These are phyloP conservation scores for Pichia pseudocactophila DNA, from an alignment of 805 yeast genomes.

Conservation along the genomic window DNA sequence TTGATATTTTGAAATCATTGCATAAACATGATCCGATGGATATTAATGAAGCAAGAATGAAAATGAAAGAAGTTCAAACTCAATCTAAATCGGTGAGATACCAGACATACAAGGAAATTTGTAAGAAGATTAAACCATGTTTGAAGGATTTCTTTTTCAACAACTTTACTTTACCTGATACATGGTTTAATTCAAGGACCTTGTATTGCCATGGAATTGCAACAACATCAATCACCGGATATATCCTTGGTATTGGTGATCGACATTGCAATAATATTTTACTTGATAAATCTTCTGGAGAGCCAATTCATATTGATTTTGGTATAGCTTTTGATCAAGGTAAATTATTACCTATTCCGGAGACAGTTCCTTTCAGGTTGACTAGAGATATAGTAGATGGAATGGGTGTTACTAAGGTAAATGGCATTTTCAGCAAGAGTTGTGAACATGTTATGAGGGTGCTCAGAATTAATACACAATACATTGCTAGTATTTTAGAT, in stretches of 20 bases:
- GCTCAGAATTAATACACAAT: slow-evolving; percentile 53
- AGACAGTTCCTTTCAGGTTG: slow-evolving; percentile 85
- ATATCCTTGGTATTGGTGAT: slow-evolving; percentile 88
- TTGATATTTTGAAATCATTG: slow-evolving; percentile 55
- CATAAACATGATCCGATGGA: slow-evolving; percentile 48
- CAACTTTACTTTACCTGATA: slow-evolving; percentile 54
- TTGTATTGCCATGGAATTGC: slow-evolving; percentile 74
- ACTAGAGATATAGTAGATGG: slow-evolving; percentile 91
- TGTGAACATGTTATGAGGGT: slow-evolving; percentile 69
- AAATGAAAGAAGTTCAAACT: slow-evolving; percentile 52
- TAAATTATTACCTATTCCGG: slow-evolving; percentile 73
- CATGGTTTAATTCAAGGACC: slow-evolving; percentile 63
- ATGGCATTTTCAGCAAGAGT: slow-evolving; percentile 65
- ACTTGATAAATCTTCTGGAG: slow-evolving; percentile 75
- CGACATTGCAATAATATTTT: slow-evolving; percentile 87
- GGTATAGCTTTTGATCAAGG: slow-evolving; percentile 98
- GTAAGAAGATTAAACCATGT: slow-evolving; percentile 50
- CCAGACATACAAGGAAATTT: slow-evolving; percentile 38
- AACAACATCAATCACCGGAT: slow-evolving; percentile 76
- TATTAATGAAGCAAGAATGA: slow-evolving; percentile 49
- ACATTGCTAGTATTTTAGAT: slow-evolving; percentile 72
- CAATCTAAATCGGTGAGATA: slow-evolving; percentile 36
- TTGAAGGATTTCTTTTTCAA: slow-evolving; percentile 63
- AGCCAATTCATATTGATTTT: slow-evolving; percentile 89
- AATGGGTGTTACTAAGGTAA: slow-evolving; percentile 77